Conservation (phyloP, 495 filamentous ascomycete species). For the Neurospora africana region DNA sequence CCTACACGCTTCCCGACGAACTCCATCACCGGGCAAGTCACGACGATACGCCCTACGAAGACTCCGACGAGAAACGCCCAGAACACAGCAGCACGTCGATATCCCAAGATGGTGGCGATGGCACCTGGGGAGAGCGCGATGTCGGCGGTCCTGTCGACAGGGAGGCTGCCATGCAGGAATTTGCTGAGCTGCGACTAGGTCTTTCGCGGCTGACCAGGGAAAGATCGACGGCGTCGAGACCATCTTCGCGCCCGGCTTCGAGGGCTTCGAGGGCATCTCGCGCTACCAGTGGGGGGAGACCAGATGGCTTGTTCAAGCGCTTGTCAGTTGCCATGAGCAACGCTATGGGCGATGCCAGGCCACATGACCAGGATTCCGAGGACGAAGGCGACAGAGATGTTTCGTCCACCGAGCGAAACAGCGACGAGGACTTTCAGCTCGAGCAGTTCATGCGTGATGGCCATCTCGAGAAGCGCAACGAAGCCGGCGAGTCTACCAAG, state of each 20-base stretch:
- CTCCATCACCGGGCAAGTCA: constrained; percentile 14
- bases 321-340: constrained; percentile 11
- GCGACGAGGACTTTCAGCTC: constrained; percentile 55
- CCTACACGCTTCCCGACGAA: constrained; percentile 7
- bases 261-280: constrained; percentile 6
- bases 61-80: constrained; percentile 1
- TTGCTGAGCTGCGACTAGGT: constrained; percentile 55
- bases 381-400: constrained; percentile 24
- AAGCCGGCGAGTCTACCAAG: constrained; percentile 58
- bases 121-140: constrained; percentile 70
- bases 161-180: constrained; percentile 57
- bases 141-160: constrained; percentile 52
- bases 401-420: constrained; percentile 3
- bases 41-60: constrained; percentile 2
- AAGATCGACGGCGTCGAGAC: not conserved
- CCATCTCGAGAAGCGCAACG: constrained; percentile 67
- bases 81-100: constrained; percentile 1
- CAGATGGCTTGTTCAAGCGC: constrained; percentile 11
- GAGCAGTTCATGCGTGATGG: constrained; percentile 68
- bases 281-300: not conserved
- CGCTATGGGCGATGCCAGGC: not conserved
- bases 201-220: constrained; percentile 32
- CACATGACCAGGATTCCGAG: constrained; percentile 26
- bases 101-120: constrained; percentile 37
- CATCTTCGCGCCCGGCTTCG: constrained; percentile 3